Conservation (phyloP, 2,329 filamentous ascomycete genomes). For the Uncinocarpus reesii region DNA sequence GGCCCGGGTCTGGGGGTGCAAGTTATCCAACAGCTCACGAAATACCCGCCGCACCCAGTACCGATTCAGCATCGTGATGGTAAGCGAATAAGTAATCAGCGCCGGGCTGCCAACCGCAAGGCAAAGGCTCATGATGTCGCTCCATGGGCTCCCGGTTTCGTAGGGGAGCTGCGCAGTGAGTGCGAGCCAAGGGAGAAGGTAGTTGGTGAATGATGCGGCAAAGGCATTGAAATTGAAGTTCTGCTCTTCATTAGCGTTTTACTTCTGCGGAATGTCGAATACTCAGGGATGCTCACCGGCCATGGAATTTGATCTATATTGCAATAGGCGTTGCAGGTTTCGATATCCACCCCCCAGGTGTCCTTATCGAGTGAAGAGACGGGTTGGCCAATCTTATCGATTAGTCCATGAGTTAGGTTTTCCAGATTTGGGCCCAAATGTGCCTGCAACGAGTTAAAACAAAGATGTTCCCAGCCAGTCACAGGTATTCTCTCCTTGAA, state of each 20-base stretch:
- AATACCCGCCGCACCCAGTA: conserved; percentile 7
- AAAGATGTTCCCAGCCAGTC: conserved; percentile 2
- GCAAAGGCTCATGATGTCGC: conserved; percentile 9
- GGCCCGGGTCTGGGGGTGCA: not conserved
- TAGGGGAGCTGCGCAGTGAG: conserved; percentile 6
- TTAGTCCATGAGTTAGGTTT: conserved; percentile 3
- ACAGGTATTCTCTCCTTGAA: not conserved
- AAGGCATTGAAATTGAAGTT: conserved; percentile 9
- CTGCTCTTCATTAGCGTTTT: not conserved
- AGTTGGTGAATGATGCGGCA: conserved; percentile 1
- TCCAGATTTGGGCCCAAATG: not conserved
- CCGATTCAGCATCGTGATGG: conserved; percentile 7
- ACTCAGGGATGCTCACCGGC: conserved; percentile 2
- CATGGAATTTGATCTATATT: not conserved
- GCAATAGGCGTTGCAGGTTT: conserved; percentile 4
- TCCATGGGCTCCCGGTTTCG: conserved; percentile 8
- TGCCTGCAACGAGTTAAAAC: not conserved
- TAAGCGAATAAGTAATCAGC: not conserved
- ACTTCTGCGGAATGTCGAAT: too few relatives aligned
- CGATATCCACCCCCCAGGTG: conserved; percentile 5
- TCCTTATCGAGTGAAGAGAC: not conserved
- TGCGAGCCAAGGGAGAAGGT: conserved; percentile 8
- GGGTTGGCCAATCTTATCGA: not conserved
- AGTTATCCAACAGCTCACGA: not conserved
- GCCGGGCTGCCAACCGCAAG: conserved; percentile 6